phyloP scores from a whole-genome alignment of 192 early-diverging fungal species.

The Allomyces arbusculus region DNA sequence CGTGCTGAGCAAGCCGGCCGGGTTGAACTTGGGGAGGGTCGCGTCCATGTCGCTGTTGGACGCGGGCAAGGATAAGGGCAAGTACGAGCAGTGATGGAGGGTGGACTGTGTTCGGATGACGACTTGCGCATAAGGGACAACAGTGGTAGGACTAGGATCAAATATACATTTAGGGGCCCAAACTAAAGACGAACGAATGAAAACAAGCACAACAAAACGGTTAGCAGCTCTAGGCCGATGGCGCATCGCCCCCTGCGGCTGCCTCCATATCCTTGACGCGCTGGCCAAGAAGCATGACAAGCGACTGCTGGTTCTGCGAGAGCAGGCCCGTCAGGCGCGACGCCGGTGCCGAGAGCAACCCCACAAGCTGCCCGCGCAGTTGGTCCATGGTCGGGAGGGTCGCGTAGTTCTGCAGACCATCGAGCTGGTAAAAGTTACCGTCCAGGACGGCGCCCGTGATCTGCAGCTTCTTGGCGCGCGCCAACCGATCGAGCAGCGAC shows the following conservation, averaged over 20 bases:
- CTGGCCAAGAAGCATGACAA: not conserved
- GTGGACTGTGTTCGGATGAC: too few species aligned
- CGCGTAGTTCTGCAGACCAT: not conserved
- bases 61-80: too few species aligned
- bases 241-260: not conserved
- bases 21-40: too few species aligned
- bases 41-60: too few species aligned
- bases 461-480: not conserved
- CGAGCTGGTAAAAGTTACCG: not conserved
- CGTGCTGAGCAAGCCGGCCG: too few species aligned
- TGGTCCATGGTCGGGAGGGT: not conserved
- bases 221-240: too few species aligned
- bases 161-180: too few species aligned
- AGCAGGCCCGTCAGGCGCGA: not conserved
- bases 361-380: not conserved
- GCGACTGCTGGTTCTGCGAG: not conserved
- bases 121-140: too few species aligned
- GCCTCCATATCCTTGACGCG: not conserved
- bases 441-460: not conserved
- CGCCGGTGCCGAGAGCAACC: not conserved
- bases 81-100: too few species aligned
- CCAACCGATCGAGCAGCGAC: not conserved
- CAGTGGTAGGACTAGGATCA: too few species aligned
- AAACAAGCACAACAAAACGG: too few species aligned
- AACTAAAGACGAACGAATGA: too few species aligned